These are phyloP conservation scores for Tillandsia fasciculata DNA, from an alignment of 176 grass and related monocot genomes.

Conservation along the genomic window DNA sequence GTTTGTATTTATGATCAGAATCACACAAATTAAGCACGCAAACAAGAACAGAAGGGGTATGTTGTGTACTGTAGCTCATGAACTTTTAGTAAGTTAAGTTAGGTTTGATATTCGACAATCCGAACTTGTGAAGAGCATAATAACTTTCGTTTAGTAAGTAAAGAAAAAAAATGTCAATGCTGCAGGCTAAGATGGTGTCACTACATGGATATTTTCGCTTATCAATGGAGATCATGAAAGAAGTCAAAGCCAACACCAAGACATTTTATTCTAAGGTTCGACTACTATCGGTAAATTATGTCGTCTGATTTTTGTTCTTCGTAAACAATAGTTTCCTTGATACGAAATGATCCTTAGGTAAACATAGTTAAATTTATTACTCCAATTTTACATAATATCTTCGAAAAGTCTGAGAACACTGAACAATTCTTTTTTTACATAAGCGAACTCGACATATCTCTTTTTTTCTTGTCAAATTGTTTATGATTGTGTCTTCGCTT, in stretches of 20 bases:
- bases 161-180: neutral
- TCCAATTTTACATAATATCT: neutral
- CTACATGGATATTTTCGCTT: slow-evolving; percentile 31
- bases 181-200: slow-evolving; percentile 31
- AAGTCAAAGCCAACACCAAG: slow-evolving; percentile 43
- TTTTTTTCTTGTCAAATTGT: neutral
- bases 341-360: neutral
- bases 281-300: too few species aligned
- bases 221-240: slow-evolving; percentile 37
- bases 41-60: neutral
- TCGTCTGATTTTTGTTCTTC: neutral
- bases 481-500: neutral
- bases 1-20: slow-evolving; percentile 5
- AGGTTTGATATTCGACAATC: too few species aligned
- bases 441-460: neutral
- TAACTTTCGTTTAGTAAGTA: too few species aligned
- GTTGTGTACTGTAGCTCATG: neutral
- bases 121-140: too few species aligned
- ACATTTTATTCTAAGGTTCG: slow-evolving; percentile 41
- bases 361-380: neutral
- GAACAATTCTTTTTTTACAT: too few species aligned
- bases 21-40: neutral
- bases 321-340: neutral
- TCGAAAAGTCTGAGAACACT: too few species aligned
- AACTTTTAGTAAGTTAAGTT: neutral